Evolutionary conservation across 768 basidiomycete species (phyloP), one percentile per base, ranked within the genome.

Genomic region (Clavulina sp.): DNA sequence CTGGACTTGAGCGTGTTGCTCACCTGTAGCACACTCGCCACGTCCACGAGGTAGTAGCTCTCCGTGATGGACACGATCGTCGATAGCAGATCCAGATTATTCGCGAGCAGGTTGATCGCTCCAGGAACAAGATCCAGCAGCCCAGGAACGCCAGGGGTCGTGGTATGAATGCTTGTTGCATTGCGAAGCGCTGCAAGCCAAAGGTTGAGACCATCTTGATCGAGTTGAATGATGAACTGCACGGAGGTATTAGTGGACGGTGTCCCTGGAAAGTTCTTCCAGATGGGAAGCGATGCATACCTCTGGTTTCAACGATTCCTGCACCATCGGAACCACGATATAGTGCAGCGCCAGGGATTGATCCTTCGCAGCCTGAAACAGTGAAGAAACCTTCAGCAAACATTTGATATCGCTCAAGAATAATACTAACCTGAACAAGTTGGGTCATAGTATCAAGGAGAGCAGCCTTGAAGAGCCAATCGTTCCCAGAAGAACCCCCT

Each of bases 11-110:
- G n/a, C 24, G 5, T 28, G 9, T 21, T 30, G 60, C 68, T 52
- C 55, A 84, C 87, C 69, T 79, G 74, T 44, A 88, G 62, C 53
- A 91, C 69, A 6, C 65, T 59, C 18, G 64, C 54, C 0, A 76
- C 75, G 63, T 85, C 81, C 18, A 85, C 69, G n/a, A 93, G 62
- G 53, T 85, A 67, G 61, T 89, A 92, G 4, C 81, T 79, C 61
- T 87, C 83, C 23, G 86, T 58, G 51, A 91, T 75, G 52, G 66
- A 67, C 18, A 75, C 75, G 26, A 79, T 71, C 50, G 71, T 78
- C 13, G 82, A 83, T 19, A 89, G 66, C 21, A 87, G 63, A 57
- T 91, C 87, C 41, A 86, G 65, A 56, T 89, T 87, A 28, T 66
- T 68, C 1, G 72, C 69, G 18, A 92, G 66, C 3, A 86, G 63